phyloP scores from a whole-genome alignment of 768 basidiomycete species.

The Phallus indusiatus region DNA sequence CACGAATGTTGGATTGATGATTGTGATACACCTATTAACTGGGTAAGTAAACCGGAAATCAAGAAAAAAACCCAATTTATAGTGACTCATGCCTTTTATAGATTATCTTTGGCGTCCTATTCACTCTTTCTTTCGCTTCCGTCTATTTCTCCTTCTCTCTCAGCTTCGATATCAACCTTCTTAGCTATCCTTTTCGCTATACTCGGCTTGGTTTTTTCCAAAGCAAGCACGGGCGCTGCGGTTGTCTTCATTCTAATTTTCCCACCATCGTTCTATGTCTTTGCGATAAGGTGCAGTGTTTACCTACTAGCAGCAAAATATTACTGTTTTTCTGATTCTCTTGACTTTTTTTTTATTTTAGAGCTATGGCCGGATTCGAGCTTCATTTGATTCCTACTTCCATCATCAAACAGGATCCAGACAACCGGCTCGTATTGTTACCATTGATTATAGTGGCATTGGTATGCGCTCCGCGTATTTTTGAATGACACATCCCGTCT shows the following conservation, averaged over 20 bases:
- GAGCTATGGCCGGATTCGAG: conserved; percentile 59
- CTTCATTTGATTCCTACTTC: conserved; percentile 45
- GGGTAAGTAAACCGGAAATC: conserved; percentile 13
- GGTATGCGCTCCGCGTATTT: conserved; percentile 30
- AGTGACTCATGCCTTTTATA: conserved; percentile 15
- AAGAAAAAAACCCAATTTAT: neutral
- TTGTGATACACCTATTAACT: conserved; percentile 56
- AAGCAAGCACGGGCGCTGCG: conserved; percentile 34
- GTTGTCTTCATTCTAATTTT: conserved; percentile 62
- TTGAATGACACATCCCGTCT: neutral
- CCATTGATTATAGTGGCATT: conserved; percentile 55
- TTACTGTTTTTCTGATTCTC: neutral
- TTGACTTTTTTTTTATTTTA: neutral
- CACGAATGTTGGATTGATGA: conserved; percentile 49
- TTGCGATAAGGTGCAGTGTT: conserved; percentile 45
- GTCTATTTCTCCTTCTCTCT: conserved; percentile 63
- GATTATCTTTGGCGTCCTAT: conserved; percentile 60
- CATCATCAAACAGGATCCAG: conserved; percentile 50
- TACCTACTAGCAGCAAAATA: neutral
- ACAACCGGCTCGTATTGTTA: conserved; percentile 41
- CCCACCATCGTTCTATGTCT: conserved; percentile 69
- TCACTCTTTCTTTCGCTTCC: conserved; percentile 61
- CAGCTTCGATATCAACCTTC: conserved; percentile 59
- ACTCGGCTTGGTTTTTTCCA: conserved; percentile 45
- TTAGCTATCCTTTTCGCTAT: conserved; percentile 58